Base-by-base conservation (phyloP, 176 grass and related monocot species). In the Puya raimondii region DNA sequence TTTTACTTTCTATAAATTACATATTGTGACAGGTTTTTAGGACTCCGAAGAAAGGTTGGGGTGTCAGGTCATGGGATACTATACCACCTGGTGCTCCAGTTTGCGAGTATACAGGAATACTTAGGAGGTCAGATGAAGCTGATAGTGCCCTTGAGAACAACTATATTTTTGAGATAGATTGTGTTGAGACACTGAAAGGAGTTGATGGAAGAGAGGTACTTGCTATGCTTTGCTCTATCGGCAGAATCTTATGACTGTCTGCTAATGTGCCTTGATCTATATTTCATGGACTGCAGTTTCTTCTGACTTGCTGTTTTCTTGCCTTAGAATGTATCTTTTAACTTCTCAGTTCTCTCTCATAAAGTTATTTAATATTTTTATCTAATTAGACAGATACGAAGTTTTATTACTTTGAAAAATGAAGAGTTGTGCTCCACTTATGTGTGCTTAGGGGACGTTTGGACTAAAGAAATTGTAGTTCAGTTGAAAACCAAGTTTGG, bases 81-180 rank as follows among this genome's bases (percentile, higher is more conserved):
- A 97, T 97, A 67, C 93, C 91, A 23, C 74, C 93, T 27, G 93
- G 93, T 49, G 93, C 93, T 21, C 93, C 89, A 20, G 80, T 97
- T 13, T 97, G 93, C 77, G 93, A 97, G 13, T 97, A 97, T 10
- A 81, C 70, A 0, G 93, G 93, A 3, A 85, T 90, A 65, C 70
- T 97, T 10, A 91, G 47, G 53, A 88, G 68, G 65, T 82, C 93
- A 0, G 86, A 92, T 29, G 93, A 97, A 2, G 51, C 90, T n/a
- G 93, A 92, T 23, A 72, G 83, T 51, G 64, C 69, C n/a, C 61
- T 72, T 48, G 79, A 90, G 2, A 92, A 92, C 33, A 92, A 84
- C 15, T 97, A 92, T 42, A 73, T 85, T 25, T 97, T 97, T 0
- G 93, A 97, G 21, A 97, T 97, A 16, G 93, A 97, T 47, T 97